Conservation (phyloP, 2,329 filamentous ascomycete species). For the Dendryphion nanum region DNA sequence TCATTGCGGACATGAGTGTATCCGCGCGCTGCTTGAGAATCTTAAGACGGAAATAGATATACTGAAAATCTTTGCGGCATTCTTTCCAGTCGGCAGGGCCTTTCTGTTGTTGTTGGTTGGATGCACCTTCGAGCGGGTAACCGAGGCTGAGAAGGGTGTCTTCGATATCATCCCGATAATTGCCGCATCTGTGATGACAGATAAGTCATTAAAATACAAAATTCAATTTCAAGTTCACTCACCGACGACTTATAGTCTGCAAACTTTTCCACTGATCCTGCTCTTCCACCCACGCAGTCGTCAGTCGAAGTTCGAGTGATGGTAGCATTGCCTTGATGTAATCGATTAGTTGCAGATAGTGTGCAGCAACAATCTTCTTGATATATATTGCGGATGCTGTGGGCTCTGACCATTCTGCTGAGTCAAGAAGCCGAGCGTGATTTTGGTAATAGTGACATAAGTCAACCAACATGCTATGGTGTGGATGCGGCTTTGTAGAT, state of each 20-base stretch:
- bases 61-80: slow-evolving; percentile 31
- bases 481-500: slow-evolving; percentile 17
- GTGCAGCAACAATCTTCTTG: slow-evolving; percentile 35
- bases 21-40: slow-evolving; percentile 33
- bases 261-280: slow-evolving; percentile 35
- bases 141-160: slow-evolving; percentile 30
- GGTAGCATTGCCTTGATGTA: slow-evolving; percentile 37
- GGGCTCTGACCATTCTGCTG: slow-evolving; percentile 20
- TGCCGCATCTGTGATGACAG: no score
- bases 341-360: slow-evolving; percentile 32
- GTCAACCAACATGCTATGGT: slow-evolving; percentile 26
- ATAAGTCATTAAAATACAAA: no score
- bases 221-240: no score
- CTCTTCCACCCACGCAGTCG: slow-evolving; percentile 32
- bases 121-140: slow-evolving; percentile 21
- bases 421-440: slow-evolving; percentile 15
- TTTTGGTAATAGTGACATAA: slow-evolving; percentile 27
- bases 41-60: slow-evolving; percentile 32
- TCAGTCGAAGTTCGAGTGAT: slow-evolving; percentile 29
- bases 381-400: slow-evolving; percentile 24
- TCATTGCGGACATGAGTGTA: slow-evolving; percentile 35
- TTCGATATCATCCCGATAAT: slow-evolving; percentile 36
- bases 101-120: no score
- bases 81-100: slow-evolving; percentile 22
- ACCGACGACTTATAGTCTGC: slow-evolving; percentile 31